Evolutionary conservation across 345 rosid genomes (phyloP).

Genomic region (Rhodamnia rubescens): DNA sequence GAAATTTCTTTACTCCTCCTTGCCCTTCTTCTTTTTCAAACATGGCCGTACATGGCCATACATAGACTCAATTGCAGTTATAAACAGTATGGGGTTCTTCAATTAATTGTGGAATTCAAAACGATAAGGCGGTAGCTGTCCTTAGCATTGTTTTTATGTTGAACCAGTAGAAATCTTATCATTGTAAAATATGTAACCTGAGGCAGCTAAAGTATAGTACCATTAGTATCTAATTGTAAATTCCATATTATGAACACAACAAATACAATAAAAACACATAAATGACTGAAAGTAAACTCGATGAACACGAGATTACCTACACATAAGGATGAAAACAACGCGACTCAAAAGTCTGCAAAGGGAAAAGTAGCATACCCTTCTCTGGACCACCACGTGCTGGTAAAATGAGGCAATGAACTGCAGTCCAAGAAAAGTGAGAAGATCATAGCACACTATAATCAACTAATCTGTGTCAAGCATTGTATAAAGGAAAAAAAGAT

Average conservation of each 20-base stretch:
- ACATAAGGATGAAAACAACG: background rate
- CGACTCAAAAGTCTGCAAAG: background rate
- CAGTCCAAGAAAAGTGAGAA: slow-evolving; percentile 13
- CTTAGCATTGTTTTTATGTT: background rate
- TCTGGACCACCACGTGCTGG: slow-evolving; percentile 86
- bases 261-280: background rate
- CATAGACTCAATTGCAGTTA: background rate
- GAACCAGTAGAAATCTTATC: background rate
- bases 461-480: background rate
- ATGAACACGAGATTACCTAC: background rate
- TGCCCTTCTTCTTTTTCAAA: background rate
- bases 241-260: background rate
- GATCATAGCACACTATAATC: background rate
- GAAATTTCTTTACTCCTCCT: background rate
- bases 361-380: slow-evolving; percentile 48
- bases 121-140: background rate
- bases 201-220: background rate
- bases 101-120: background rate
- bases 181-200: background rate
- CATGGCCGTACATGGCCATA: background rate
- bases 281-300: background rate
- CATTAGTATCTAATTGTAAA: background rate
- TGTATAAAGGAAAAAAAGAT: background rate
- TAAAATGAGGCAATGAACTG: slow-evolving; percentile 87
- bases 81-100: background rate